phyloP scores from a whole-genome alignment of 129 eudicot genomes.

The Erigeron canadensis region DNA sequence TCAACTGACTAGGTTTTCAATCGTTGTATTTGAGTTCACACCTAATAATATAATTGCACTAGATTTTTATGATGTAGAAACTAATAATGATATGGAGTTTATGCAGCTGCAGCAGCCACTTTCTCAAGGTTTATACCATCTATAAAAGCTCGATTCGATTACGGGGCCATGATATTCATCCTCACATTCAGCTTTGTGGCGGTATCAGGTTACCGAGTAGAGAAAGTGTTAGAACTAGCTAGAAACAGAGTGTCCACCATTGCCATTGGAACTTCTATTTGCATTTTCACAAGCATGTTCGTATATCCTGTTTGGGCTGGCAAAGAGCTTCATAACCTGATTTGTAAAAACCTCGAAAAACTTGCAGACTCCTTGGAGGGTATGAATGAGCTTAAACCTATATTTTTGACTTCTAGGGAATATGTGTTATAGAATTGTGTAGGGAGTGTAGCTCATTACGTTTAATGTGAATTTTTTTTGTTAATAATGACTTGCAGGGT shows the following conservation, averaged over 20 bases:
- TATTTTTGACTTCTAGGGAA: not conserved
- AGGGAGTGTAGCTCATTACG: slow-evolving; percentile 4
- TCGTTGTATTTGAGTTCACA: not conserved
- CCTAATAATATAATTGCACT: not conserved
- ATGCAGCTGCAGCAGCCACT: slow-evolving; percentile 71
- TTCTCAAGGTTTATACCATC: slow-evolving; percentile 82
- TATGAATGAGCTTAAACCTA: slow-evolving; percentile 19
- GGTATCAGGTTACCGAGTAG: slow-evolving; percentile 86
- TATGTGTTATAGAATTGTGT: not conserved
- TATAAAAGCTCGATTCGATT: slow-evolving; percentile 76
- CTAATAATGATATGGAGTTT: slow-evolving; percentile 20
- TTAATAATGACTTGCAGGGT: slow-evolving; percentile 41
- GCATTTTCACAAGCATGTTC: slow-evolving; percentile 60
- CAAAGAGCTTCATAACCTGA: slow-evolving; percentile 67
- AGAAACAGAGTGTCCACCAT: slow-evolving; percentile 65
- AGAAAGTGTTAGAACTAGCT: slow-evolving; percentile 67
- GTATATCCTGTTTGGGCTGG: slow-evolving; percentile 96
- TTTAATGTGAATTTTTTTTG: slow-evolving; percentile 7
- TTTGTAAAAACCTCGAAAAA: slow-evolving; percentile 55
- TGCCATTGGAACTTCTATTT: slow-evolving; percentile 66
- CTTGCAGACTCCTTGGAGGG: slow-evolving; percentile 80
- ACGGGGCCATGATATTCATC: slow-evolving; percentile 83
- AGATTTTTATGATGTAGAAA: slow-evolving; percentile 19
- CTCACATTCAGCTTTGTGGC: slow-evolving; percentile 84
- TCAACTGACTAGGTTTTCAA: not conserved